Evolutionary conservation across 805 yeast genomes (phyloP), one percentile per base, ranked within the genome.

Genomic region (Candida nemodendra): DNA sequence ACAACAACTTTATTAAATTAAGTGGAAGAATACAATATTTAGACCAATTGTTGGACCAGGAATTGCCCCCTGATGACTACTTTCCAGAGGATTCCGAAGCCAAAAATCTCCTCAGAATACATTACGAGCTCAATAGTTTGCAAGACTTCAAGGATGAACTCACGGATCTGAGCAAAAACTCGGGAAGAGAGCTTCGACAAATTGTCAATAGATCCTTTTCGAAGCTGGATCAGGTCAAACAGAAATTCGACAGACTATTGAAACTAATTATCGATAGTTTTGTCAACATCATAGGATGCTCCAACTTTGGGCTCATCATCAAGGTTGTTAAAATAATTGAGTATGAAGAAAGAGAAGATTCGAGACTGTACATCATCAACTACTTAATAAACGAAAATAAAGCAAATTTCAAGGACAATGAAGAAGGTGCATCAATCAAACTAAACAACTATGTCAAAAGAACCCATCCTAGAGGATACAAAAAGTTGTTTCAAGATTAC

Each of bases 141-240:
- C 71, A 95, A 36, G 91, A 88, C 59, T 79, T 90, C 48, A 78
- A 73, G 46, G 97, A 91, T 47, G 84, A 82, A 55, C 71, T 90
- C 36, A 69, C 69, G 40, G 64, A 61, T n/a, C 71, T 83, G 59
- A 71, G 85, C 4, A 42, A 34, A 11, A 42, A 40, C n/a, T 22
- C 63, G 42, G 53, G 66, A 44, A 80, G 76, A 22, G 96, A 90
- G 57, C 77, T 81, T 12, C 74, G 78, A 47, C 70, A 82, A 27
- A 81, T 87, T 6, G 75, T 84, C n/a, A 57, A 61, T 26, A 76
- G 76, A 45, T 72, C 84, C 21, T 71, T 78, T 18, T 53, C 65
- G 5, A 78, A 80, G 1, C 58, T 81, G 35, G 68, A 64, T 37
- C 61, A 54, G 3, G 59, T 81, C 2, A 66, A 79, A 4, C 64